Evolutionary conservation across 805 yeast species (phyloP), one percentile per base, ranked within the genome.

Genomic region (Yamadazyma insecticola): DNA sequence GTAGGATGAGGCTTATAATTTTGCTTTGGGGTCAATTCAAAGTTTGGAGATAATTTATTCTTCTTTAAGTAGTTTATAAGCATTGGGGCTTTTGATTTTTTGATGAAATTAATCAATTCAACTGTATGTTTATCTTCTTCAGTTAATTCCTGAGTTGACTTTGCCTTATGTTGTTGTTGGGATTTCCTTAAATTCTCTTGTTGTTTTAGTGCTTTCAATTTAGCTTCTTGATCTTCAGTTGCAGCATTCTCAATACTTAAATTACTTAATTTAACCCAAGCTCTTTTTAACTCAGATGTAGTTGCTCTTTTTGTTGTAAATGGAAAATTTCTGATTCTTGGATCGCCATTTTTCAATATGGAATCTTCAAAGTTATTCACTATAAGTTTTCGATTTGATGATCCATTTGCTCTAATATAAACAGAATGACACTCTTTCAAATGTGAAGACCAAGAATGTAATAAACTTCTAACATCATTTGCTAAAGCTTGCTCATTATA

Each of bases 241-340:
- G 95, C 90, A n/a, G 68, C 55, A 7, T 74, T 72, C 5, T 72
- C 55, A 1, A 75, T 51, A 23, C 65, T 60, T 42, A 85, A 57
- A 43, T 80, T 76, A 0, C 88, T 66, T 35, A 92, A 62, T 42
- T 81, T 80, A 16, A 74, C 67, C 97, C 97, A 92, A 0, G 94
- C 87, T 28, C 77, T 72, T 47, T 79, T 84, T 44, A 92, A 60
- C 51, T 89, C 97, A 2, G 74, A 60, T 0, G 81, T 68, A 0
- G 96, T 89, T 1, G 97, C 95, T 42, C 96, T 70, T 34, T 75
- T 76, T 0, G 98, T 90, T 0, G 96, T 81, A 59, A 92, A 88
- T 2, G 98, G 98, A 50, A 90, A 76, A 2, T 67, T 56, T 40
- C 72, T 74, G 5, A 92, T 56, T 40, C 96, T 67, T 1, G 61